Evolutionary conservation across 257 asterid species (phyloP), one percentile per base, ranked within the genome.

Genomic region (Petunia secreta): DNA sequence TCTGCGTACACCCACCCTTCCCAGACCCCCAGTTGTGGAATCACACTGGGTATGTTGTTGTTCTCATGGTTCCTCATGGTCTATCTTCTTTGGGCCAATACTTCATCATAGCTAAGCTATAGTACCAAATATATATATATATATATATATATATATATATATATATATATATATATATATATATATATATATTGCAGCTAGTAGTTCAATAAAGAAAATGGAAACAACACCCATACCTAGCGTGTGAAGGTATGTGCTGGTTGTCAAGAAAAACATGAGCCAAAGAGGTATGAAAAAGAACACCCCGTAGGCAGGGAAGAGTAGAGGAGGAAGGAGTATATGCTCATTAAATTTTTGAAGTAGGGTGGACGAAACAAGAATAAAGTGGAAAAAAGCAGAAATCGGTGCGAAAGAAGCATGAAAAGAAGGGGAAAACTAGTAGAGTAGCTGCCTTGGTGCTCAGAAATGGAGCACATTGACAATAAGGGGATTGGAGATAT

Each of bases 71-170:
- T n/a, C n/a, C n/a, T n/a, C n/a, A n/a, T n/a, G n/a, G n/a, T n/a
- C n/a, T n/a, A n/a, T n/a, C n/a, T n/a, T n/a, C n/a, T n/a, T n/a
- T n/a, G n/a, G n/a, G n/a, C n/a, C n/a, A n/a, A n/a, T n/a, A n/a
- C n/a, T n/a, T n/a, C n/a, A n/a, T n/a, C n/a, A n/a, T n/a, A 66
- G 53, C 41, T 66, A 5, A 66, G 53, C 74, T 66, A 66, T 66
- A 52, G 74, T 14, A 66, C 14, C 3, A 66, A 14, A 66, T 5
- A 40, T 14, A 41, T n/a, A n/a, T n/a, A n/a, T n/a, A n/a, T n/a
- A n/a, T n/a, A n/a, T n/a, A n/a, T n/a, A n/a, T n/a, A n/a, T n/a
- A n/a, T n/a, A n/a, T n/a, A n/a, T n/a, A n/a, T n/a, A n/a, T n/a
- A n/a, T n/a, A n/a, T n/a, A n/a, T n/a, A n/a, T n/a, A n/a, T n/a